phyloP scores from a whole-genome alignment of 2,329 filamentous ascomycete genomes.

The Aspergillus arachidicola region DNA sequence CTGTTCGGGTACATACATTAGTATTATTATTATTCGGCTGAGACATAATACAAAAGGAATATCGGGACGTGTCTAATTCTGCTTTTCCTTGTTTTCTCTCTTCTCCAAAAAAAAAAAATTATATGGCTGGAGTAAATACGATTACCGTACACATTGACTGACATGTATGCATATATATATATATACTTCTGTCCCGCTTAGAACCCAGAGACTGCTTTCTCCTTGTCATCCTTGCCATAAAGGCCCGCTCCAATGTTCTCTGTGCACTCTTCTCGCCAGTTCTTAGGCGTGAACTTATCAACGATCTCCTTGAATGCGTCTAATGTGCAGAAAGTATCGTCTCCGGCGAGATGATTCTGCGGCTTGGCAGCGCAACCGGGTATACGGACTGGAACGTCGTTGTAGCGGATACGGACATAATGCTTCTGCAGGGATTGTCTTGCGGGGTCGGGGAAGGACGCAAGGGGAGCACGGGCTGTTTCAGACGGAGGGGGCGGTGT shows the following conservation, averaged over 20 bases:
- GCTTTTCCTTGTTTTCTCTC: not conserved
- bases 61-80: not conserved
- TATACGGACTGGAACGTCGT: conserved; percentile 78
- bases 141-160: not conserved
- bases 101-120: not conserved
- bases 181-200: conserved; percentile 23
- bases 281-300: conserved; percentile 80
- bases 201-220: conserved; percentile 42
- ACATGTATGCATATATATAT: not conserved
- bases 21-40: not conserved
- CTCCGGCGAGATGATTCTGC: conserved; percentile 82
- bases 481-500: conserved; percentile 26
- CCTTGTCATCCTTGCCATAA: conserved; percentile 48
- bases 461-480: conserved; percentile 38
- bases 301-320: conserved; percentile 90
- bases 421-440: conserved; percentile 57
- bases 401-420: conserved; percentile 89
- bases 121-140: not conserved
- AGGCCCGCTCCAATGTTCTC: conserved; percentile 59
- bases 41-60: not conserved
- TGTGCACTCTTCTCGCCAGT: conserved; percentile 71
- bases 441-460: conserved; percentile 30
- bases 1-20: not conserved
- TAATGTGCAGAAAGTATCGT: conserved; percentile 88
- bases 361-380: conserved; percentile 72